phyloP scores from a whole-genome alignment of 306 rosid genomes.

The Cucurbita maxima region DNA sequence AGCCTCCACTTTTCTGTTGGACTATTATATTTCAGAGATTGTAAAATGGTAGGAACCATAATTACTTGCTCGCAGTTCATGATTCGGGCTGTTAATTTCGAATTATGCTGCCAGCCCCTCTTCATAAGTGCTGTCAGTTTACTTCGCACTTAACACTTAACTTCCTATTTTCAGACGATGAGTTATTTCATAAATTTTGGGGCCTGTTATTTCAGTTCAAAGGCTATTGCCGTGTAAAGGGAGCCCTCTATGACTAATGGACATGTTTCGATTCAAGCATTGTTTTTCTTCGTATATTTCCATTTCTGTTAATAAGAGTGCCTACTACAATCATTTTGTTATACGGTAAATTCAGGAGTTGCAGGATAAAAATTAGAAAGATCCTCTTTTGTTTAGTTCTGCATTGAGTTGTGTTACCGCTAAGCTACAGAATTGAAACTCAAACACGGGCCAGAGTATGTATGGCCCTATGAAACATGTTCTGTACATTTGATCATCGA shows the following conservation, averaged over 20 bases:
- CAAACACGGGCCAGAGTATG: background rate
- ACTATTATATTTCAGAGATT: background rate
- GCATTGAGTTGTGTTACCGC: too few species aligned
- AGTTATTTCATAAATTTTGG: background rate
- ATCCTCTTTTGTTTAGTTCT: too few species aligned
- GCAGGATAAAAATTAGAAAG: too few species aligned
- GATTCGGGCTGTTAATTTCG: background rate
- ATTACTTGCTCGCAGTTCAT: background rate
- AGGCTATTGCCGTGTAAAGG: background rate
- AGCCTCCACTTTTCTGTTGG: background rate
- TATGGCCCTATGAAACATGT: background rate
- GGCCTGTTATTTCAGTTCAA: background rate
- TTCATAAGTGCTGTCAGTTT: background rate
- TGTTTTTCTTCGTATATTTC: too few species aligned
- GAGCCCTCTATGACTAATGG: background rate
- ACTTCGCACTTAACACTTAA: background rate
- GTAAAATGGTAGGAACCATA: background rate
- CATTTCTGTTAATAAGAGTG: too few species aligned
- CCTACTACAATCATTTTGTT: too few species aligned
- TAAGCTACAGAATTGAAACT: background rate
- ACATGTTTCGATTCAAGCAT: background rate
- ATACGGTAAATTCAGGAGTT: too few species aligned
- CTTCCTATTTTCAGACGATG: background rate
- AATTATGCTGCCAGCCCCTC: background rate
- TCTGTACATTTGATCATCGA: background rate